Percentiles rank a stretch among this genome's conserved stretches.
Evolutionary conservation across 1,284 basidiomycete genomes (phyloP).

Genomic region (Heterobasidion occidentale): DNA sequence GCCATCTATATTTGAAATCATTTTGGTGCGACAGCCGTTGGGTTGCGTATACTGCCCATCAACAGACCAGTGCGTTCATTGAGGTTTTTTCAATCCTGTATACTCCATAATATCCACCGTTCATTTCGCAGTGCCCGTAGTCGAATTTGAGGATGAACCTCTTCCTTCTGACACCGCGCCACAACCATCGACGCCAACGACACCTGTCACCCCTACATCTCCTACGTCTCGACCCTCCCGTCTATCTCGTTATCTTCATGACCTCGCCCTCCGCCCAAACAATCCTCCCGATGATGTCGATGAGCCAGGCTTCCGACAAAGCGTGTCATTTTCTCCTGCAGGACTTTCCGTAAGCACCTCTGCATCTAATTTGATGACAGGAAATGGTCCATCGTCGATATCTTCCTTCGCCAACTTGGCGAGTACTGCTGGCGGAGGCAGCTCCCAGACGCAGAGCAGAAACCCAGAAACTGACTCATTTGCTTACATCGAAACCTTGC

Average conservation of each 20-base stretch:
- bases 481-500: conserved; percentile 86
- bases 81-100: conserved; percentile 2
- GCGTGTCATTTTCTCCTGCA: conserved; percentile 11
- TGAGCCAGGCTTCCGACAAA: conserved; percentile 37
- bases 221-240: conserved; percentile 44
- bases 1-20: conserved; percentile 95
- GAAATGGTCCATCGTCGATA: conserved; percentile 13
- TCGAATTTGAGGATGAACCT: conserved; percentile 50
- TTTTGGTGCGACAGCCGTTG: conserved; percentile 95
- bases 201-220: conserved; percentile 13
- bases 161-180: conserved; percentile 18
- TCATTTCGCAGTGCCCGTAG: conserved; percentile 38
- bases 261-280: conserved; percentile 70
- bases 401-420: conserved; percentile 15
- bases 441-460: conserved; percentile 13
- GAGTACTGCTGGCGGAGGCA: conserved; percentile 4
- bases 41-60: conserved; percentile 78
- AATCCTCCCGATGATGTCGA: conserved; percentile 73
- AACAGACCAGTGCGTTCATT: conserved; percentile 57
- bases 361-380: conserved; percentile 8
- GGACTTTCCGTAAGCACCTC: neutral
- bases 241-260: conserved; percentile 66
- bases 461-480: conserved; percentile 95
- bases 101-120: conserved; percentile 5
- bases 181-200: conserved; percentile 27